Evolutionary conservation across 306 rosid species (phyloP).

Genomic region (Quillaja saponaria): DNA sequence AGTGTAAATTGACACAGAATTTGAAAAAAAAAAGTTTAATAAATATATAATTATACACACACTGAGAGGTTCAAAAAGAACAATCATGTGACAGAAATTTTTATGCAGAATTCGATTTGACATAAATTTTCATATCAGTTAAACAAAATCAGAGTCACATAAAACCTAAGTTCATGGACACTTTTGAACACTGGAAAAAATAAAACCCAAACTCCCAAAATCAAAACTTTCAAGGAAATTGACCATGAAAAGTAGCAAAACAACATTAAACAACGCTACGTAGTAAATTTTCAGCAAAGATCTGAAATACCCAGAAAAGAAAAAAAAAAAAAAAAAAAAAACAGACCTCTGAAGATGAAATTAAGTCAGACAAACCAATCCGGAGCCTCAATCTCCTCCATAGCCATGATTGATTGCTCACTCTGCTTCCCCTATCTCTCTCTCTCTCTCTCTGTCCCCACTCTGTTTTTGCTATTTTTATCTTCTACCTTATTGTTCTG

Average conservation of each 20-base stretch:
- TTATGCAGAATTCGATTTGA: background rate
- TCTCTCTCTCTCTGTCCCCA: background rate
- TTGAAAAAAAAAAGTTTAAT: background rate
- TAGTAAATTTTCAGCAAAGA: constrained; percentile 19
- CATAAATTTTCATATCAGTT: background rate
- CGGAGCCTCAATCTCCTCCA: constrained; percentile 27
- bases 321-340: constrained; percentile 16
- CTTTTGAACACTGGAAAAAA: background rate
- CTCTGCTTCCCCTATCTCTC: constrained; percentile 4
- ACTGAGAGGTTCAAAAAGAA: background rate
- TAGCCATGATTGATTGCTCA: constrained; percentile 29
- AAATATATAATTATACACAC: too few species aligned
- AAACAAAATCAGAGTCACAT: background rate
- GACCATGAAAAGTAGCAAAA: constrained; percentile 1
- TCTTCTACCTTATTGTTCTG: constrained; percentile 21
- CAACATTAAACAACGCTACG: background rate
- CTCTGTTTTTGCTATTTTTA: constrained; percentile 19
- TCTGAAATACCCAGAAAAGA: constrained; percentile 37
- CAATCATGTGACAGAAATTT: background rate
- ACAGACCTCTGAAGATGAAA: constrained; percentile 15
- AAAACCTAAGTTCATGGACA: background rate
- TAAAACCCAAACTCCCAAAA: background rate
- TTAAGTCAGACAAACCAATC: constrained; percentile 36
- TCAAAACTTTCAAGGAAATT: background rate
- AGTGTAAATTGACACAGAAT: background rate